Evolutionary conservation across 2,329 filamentous ascomycete genomes (phyloP), one percentile per base, ranked within the genome.

Genomic region (Penicillium verrucosum): DNA sequence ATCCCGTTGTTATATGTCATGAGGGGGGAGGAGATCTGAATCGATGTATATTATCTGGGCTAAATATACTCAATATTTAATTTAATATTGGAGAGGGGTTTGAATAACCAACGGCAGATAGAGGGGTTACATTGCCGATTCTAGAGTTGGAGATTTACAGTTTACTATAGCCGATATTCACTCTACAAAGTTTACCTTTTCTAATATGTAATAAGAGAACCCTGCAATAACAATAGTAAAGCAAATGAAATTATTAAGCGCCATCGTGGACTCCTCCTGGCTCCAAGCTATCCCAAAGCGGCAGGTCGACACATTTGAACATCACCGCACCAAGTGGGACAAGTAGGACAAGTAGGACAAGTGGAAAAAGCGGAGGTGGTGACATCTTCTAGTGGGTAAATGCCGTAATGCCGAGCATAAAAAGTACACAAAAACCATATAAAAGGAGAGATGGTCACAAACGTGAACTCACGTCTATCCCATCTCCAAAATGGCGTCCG

Each of bases 41-140:
- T 67, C 29, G 64, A 68, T 59, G 64, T 61, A 21, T 66, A 68
- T 29, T 54, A 65, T 53, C 51, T 68, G 36, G 66, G 61, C 7
- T 38, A 16, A 46, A 56, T 27, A n/a, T n/a, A 27, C 10, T 29
- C 42, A 11, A 18, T 9, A 44, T 10, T 3, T 4, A 4, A 25
- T 42, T 29, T 44, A 16, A 18, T 5, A 27, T 12, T 29, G 41
- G n/a, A 30, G 42, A 9, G n/a, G n/a, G 25, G 18, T 44, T 51
- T 38, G 37, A 18, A 21, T 11, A 21, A 27, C 29, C 32, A 11
- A 11, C 11, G 37, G 47, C 30, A 59, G 36, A 21, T 14, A n/a
- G 27, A 51, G 21, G 45, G 45, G 30, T 47, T 23, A 10, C 18
- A 36, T n/a, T 47, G 21, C 30, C 30, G 21, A 11, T 36, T 47